Evolutionary conservation across 345 rosid genomes (phyloP).

Genomic region (Populus nigra): DNA sequence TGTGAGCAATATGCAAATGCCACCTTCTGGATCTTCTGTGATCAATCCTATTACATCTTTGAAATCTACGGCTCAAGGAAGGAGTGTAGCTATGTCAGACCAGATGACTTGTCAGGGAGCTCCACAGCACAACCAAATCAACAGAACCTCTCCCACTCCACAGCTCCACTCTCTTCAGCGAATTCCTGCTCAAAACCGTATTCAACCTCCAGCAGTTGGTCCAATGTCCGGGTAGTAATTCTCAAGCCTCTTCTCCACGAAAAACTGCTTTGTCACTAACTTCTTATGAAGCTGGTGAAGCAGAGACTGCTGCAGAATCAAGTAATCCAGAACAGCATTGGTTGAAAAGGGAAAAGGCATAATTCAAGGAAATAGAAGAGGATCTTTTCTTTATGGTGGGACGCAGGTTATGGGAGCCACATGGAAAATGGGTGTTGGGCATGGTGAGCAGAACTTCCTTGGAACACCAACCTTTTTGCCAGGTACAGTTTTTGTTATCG

Average conservation of each 20-base stretch:
- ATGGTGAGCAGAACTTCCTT: constrained; percentile 75
- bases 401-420: constrained; percentile 63
- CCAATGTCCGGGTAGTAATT: constrained; percentile 51
- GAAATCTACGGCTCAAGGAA: constrained; percentile 57
- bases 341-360: constrained; percentile 64
- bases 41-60: constrained; percentile 39
- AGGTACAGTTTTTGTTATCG: constrained; percentile 33
- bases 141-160: constrained; percentile 45
- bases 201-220: constrained; percentile 46
- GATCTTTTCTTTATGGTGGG: constrained; percentile 66
- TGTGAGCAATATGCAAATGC: constrained; percentile 35
- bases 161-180: constrained; percentile 40
- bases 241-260: constrained; percentile 69
- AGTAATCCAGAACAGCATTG: constrained; percentile 49
- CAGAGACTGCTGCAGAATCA: constrained; percentile 53
- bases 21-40: constrained; percentile 36
- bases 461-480: constrained; percentile 60
- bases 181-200: constrained; percentile 41
- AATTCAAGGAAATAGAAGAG: constrained; percentile 63
- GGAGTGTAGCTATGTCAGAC: constrained; percentile 44
- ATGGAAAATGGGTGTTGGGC: constrained; percentile 59
- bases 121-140: constrained; percentile 40
- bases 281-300: constrained; percentile 55
- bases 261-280: constrained; percentile 39
- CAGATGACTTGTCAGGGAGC: constrained; percentile 50